Percentiles rank a stretch among this genome's conserved stretches.
Evolutionary conservation across 1,139 yeast species (phyloP).

Genomic region (Hansenula anomala): DNA sequence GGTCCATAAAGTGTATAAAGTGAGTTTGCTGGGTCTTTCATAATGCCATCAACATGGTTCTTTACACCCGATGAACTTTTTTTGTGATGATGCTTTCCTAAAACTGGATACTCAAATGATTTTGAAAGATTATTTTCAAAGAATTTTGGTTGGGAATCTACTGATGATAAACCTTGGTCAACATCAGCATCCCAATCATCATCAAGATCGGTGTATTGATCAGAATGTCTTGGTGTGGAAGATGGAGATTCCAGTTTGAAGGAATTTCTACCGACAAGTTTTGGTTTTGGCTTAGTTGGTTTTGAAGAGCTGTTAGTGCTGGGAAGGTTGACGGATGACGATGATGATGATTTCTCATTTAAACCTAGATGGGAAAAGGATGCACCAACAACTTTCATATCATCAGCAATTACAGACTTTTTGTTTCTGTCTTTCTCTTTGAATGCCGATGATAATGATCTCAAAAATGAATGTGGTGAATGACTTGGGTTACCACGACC

Average conservation of each 20-base stretch:
- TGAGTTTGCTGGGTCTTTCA: slow-evolving; percentile 33
- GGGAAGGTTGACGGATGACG: slow-evolving; percentile 12
- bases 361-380: slow-evolving; percentile 33
- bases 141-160: slow-evolving; percentile 25
- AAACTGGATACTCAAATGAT: slow-evolving; percentile 17
- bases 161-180: slow-evolving; percentile 43
- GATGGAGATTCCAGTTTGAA: slow-evolving; percentile 8
- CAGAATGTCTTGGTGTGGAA: slow-evolving; percentile 22
- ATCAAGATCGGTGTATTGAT: slow-evolving; percentile 58
- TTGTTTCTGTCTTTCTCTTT: slow-evolving; percentile 15
- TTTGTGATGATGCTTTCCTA: slow-evolving; percentile 8
- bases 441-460: slow-evolving; percentile 30
- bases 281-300: slow-evolving; percentile 3
- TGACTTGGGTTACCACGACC: slow-evolving; percentile 54
- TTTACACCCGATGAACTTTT: slow-evolving; percentile 21
- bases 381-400: slow-evolving; percentile 34
- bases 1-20: slow-evolving; percentile 31
- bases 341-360: slow-evolving; percentile 6
- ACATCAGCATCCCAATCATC: slow-evolving; percentile 93
- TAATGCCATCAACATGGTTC: slow-evolving; percentile 29
- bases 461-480: slow-evolving; percentile 39
- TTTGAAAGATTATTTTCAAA: slow-evolving; percentile 25
- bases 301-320: slow-evolving; percentile 2
- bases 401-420: slow-evolving; percentile 24
- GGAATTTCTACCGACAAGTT: slow-evolving; percentile 1